Conservation (phyloP, 352 stramenopile genomes). For the Phytophthora pini region DNA sequence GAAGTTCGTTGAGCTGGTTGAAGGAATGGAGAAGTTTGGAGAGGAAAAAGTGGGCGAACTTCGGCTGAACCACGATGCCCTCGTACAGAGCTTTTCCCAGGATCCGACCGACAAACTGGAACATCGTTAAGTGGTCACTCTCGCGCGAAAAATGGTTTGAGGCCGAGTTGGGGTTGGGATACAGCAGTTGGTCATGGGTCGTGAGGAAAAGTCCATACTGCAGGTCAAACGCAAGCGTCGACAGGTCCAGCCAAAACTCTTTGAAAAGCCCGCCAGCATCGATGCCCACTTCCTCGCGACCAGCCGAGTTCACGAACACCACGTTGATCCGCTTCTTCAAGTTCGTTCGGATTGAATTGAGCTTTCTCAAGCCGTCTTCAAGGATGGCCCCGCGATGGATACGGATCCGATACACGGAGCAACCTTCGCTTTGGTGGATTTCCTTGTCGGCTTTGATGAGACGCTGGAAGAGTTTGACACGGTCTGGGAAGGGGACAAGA, state of each 20-base stretch:
- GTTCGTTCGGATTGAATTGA: conserved; percentile 86
- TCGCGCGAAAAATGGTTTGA: conserved; percentile 78
- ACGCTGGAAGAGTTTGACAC: conserved; percentile 74
- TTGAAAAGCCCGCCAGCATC: conserved; percentile 98
- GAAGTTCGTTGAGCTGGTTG: conserved; percentile 89
- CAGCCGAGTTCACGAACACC: conserved; percentile 89
- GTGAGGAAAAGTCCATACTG: conserved; percentile 90
- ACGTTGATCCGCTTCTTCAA: conserved; percentile 89
- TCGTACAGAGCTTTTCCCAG: conserved; percentile 97
- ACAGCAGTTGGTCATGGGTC: conserved; percentile 88
- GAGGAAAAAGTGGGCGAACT: conserved; percentile 97
- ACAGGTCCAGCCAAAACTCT: conserved; percentile 95
- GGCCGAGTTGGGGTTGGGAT: conserved; percentile 93
- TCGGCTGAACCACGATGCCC: conserved; percentile 95
- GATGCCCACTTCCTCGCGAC: conserved; percentile 94
- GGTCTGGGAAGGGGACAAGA: conserved; percentile 70
- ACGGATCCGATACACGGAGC: conserved; percentile 60
- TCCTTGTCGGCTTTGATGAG: conserved; percentile 64
- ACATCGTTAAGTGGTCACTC: conserved; percentile 91
- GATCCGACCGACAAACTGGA: conserved; percentile 95
- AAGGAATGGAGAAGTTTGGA: conserved; percentile 88
- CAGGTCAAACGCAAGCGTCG: conserved; percentile 92
- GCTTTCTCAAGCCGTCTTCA: conserved; percentile 86
- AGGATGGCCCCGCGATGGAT: conserved; percentile 81
- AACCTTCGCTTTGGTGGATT: conserved; percentile 52